Percentiles rank a stretch among this genome's conserved stretches.
These are phyloP conservation scores for Cladorrhinum samala DNA, from an alignment of 495 filamentous ascomycete species.

Conservation along the genomic window DNA sequence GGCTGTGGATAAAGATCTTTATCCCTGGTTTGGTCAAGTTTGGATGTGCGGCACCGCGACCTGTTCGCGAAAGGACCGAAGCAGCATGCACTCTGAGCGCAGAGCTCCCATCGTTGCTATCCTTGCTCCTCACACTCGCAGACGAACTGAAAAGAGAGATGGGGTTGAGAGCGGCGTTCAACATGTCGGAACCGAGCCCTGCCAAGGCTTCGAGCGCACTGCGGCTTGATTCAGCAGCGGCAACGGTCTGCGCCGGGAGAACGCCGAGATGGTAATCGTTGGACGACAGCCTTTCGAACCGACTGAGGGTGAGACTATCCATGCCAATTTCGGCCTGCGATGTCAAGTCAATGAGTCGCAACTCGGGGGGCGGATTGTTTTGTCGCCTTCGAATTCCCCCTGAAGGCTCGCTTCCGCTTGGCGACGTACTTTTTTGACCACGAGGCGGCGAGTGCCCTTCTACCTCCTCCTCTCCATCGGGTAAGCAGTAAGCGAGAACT, in stretches of 20 bases:
- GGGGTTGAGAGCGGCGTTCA: conserved; percentile 81
- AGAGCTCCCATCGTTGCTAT: conserved; percentile 47
- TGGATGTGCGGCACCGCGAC: conserved; percentile 36
- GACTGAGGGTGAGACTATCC: conserved; percentile 73
- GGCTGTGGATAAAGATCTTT: conserved; percentile 94
- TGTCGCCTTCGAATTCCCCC: conserved; percentile 59
- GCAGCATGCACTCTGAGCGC: conserved; percentile 22
- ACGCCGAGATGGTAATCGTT: conserved; percentile 88
- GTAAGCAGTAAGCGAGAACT: conserved; percentile 80
- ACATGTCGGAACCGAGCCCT: conserved; percentile 53
- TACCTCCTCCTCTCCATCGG: conserved; percentile 55
- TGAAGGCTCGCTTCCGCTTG: conserved; percentile 46
- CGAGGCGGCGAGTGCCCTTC: conserved; percentile 18
- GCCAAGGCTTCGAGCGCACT: conserved; percentile 62
- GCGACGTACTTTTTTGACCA: conserved; percentile 32
- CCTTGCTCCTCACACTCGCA: conserved; percentile 72
- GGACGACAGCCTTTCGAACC: conserved; percentile 78
- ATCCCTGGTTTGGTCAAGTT: conserved; percentile 58
- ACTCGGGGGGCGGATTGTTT: conserved; percentile 76
- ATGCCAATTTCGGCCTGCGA: conserved; percentile 71
- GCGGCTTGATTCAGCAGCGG: conserved; percentile 56
- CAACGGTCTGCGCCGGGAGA: conserved; percentile 63
- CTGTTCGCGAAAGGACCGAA: conserved; percentile 13
- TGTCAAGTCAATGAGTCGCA: conserved; percentile 81
- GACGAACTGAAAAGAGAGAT: conserved; percentile 77